Conservation (phyloP, 345 rosid genomes). For the Pistacia vera region DNA sequence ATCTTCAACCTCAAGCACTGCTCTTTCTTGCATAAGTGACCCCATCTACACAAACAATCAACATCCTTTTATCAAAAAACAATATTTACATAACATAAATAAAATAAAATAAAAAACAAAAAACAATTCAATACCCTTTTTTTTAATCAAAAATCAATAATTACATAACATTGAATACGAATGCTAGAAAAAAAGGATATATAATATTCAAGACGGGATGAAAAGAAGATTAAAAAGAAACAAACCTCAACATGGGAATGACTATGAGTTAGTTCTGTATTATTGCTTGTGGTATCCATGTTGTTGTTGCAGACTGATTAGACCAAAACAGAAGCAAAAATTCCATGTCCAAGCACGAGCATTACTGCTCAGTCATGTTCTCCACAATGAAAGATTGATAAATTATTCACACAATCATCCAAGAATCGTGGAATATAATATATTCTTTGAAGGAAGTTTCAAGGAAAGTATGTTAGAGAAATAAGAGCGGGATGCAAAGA, state of each 20-base stretch:
- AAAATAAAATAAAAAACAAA: no score
- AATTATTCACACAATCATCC: neutral
- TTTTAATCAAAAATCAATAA: neutral
- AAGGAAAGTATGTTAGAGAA: neutral
- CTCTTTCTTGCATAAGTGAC: conserved; percentile 14
- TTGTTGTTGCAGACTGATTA: neutral
- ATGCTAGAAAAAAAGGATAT: neutral
- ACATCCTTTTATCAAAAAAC: conserved; percentile 12
- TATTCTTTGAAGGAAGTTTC: neutral
- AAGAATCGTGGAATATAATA: neutral
- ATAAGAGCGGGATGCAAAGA: neutral
- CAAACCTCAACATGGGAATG: conserved; percentile 28
- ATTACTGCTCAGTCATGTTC: conserved; percentile 18
- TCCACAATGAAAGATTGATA: neutral
- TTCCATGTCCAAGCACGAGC: conserved; percentile 15
- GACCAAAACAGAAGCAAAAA: neutral
- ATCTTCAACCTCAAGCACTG: conserved; percentile 14
- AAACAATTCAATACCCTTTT: conserved; percentile 1
- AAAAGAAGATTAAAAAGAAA: neutral
- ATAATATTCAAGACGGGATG: neutral
- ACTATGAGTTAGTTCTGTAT: conserved; percentile 9
- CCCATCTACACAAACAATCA: conserved; percentile 23
- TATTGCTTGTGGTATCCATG: conserved; percentile 12
- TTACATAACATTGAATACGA: neutral
- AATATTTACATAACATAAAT: neutral